phyloP scores from a whole-genome alignment of 805 yeast genomes.

The Candida fluviatilis region DNA sequence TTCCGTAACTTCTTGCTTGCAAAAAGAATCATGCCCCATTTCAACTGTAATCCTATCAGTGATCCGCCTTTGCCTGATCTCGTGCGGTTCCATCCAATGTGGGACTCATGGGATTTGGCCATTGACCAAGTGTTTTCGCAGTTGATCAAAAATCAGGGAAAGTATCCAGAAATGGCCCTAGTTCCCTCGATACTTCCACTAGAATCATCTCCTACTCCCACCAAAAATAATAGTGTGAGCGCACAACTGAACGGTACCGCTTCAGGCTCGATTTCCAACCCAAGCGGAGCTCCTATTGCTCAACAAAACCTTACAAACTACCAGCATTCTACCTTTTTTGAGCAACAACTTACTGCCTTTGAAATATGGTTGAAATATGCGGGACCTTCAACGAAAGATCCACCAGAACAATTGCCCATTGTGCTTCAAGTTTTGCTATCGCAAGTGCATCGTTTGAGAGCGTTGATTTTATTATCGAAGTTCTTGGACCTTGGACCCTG shows the following conservation, averaged over 20 bases:
- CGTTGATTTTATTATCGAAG: slow-evolving; percentile 75
- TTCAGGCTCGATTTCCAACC: slow-evolving; percentile 4
- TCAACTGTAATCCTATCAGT: slow-evolving; percentile 90
- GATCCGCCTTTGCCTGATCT: slow-evolving; percentile 89
- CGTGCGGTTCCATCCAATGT: slow-evolving; percentile 79
- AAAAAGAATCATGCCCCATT: slow-evolving; percentile 87
- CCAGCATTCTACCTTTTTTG: slow-evolving; percentile 91
- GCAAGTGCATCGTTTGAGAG: slow-evolving; percentile 90
- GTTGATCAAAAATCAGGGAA: slow-evolving; percentile 42
- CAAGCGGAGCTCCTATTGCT: slow-evolving; percentile 6
- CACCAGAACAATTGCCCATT: slow-evolving; percentile 94
- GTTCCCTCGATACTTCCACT: neutral
- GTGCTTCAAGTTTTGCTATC: slow-evolving; percentile 89
- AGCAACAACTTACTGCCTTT: slow-evolving; percentile 93
- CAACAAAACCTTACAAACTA: slow-evolving; percentile 43
- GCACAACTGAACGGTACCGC: slow-evolving; percentile 5
- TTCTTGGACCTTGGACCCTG: slow-evolving; percentile 94
- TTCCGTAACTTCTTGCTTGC: slow-evolving; percentile 91
- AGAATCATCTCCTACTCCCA: slow-evolving; percentile 3
- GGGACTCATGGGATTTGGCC: slow-evolving; percentile 98
- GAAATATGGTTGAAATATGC: slow-evolving; percentile 90
- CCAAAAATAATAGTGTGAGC: slow-evolving; percentile 4
- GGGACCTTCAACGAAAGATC: slow-evolving; percentile 74
- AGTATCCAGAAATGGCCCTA: slow-evolving; percentile 8
- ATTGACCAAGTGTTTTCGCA: slow-evolving; percentile 88